Evolutionary conservation across 192 early-diverging fungal genomes (phyloP), one percentile per base, ranked within the genome.

Genomic region (Podila horticola): DNA sequence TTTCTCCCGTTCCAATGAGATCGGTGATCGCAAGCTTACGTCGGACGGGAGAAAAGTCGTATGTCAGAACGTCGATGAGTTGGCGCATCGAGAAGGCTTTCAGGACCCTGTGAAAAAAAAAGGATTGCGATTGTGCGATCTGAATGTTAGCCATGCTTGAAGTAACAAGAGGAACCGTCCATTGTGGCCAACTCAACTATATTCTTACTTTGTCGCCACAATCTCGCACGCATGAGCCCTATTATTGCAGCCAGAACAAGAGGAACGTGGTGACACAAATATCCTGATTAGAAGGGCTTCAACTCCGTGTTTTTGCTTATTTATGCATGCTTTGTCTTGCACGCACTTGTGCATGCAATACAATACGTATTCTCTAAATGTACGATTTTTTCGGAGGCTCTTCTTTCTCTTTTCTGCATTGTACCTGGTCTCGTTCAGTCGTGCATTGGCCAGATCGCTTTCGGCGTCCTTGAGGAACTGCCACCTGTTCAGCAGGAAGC

Each of bases 221-320:
- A 85, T 69, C 62, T 85, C 77, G 71, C 84, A 85, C 45, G 81
- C 77, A 67, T 85, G 70, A 5, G 84, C 84, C 48, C 84, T 75
- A 63, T 57, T 58, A 50, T 33, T 48, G 31, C 20, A 41, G 20
- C 34, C 34, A 74, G 10, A n/a, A 49, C 31, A 17, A 34, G n/a
- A 33, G 36, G 13, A 50, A 33, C 5, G 26, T 19, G 51, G 34
- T 20, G 48, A 45, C 63, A 65, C 22, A 67, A 67, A 45, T 45
- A 45, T 45, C 41, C 41, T 45, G 41, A 45, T 45, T 45, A 45
- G 41, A 45, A 45, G 15, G 41, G 41, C 15, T 4, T 45, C 15
- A 45, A 15, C 41, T 45, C 41, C 41, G 41, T 45, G n/a, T 45
- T 45, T 45, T 45, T 38, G 36, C 0, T 38, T 38, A 2, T 38